Evolutionary conservation across 441 rosid species (phyloP), one percentile per base, ranked within the genome.

Genomic region (Croton setiger): DNA sequence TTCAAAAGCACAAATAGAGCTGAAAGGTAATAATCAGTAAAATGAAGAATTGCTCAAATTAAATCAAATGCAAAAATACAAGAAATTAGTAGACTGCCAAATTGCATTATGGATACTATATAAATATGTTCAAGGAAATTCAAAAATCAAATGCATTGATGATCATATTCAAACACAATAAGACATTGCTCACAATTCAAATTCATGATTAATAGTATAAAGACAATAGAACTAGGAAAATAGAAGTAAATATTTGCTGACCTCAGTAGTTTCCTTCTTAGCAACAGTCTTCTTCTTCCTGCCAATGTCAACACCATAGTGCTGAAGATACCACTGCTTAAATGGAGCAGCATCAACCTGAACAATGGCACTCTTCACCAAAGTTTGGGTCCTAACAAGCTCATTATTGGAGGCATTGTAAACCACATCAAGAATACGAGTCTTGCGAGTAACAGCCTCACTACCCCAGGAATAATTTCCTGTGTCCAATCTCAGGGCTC

Each of bases 301-400:
- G 12, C 87, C 89, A 61, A 85, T 81, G 57, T 85, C 89, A 67
- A 85, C 82, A 61, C 87, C 87, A 66, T 85, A 85, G 58, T 85
- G 89, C 75, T 81, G 85, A 47, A 74, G 85, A 63, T 85, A 85
- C 87, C 89, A 85, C 62, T 83, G 89, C 87, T 83, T 85, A 74
- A 83, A 85, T 2, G 87, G 89, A 21, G 89, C 86, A 7, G 87
- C 89, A 78, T 85, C 87, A 52, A 85, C 87, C 73, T 83, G 89
- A 66, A 85, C 78, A 45, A 85, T 80, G 3, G 87, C 89, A 75
- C 86, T 77, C 75, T 85, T 85, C 33, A 83, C 89, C 64, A 85
- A 21, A 37, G 89, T 85, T 56, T 85, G 87, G 12, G 89, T 85
- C 75, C 89, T 83, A 39, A 85, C 89, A 37, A 85, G 80, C 79